Evolutionary conservation across 768 basidiomycete species (phyloP), one percentile per base, ranked within the genome.

Genomic region (Royoungia palumana): DNA sequence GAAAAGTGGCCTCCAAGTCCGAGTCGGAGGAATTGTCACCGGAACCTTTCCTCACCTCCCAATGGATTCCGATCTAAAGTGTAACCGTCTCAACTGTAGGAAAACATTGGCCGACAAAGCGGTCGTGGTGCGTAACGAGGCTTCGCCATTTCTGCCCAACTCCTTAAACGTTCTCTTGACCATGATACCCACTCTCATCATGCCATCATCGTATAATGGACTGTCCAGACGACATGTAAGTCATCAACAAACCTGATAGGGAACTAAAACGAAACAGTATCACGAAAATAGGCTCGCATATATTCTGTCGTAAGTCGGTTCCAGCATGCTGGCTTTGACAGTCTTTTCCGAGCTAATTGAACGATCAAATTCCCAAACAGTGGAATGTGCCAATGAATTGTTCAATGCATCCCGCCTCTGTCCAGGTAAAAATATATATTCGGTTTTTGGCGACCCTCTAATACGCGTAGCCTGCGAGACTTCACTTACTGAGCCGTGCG

Each of bases 371-470:
- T 35, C 40, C 7, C 41, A 41, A 41, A 52, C 41, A 89, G 89
- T 90, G 47, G 84, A 87, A 22, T 93, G 90, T 63, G 90, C 90
- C 21, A 90, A 89, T 60, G 86, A 90, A 61, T 65, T 89, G 24
- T 93, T 93, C 68, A 87, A 81, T 53, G 72, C 81, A 7, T 78
- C 88, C 10, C 80, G 87, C 36, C 74, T 90, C 28, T 92, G 90
- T 63, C 89, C 90, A 58, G 89, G 88, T 81, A 62, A 43, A 27
- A 21, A 27, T 45, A n/a, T 12, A 35, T 40, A 20, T 12, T 20
- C 22, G 13, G 28, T 10, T 43, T 19, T 43, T 25, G 20, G 53
- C 7, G 27, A 21, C 24, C 49, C 22, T 45, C 41, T 49, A 28
- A 56, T 35, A 16, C 32, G n/a, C 35, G 25, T 41, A 89, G 89